phyloP scores from a whole-genome alignment of 257 asterid species.

The Nicotiana paniculata region DNA sequence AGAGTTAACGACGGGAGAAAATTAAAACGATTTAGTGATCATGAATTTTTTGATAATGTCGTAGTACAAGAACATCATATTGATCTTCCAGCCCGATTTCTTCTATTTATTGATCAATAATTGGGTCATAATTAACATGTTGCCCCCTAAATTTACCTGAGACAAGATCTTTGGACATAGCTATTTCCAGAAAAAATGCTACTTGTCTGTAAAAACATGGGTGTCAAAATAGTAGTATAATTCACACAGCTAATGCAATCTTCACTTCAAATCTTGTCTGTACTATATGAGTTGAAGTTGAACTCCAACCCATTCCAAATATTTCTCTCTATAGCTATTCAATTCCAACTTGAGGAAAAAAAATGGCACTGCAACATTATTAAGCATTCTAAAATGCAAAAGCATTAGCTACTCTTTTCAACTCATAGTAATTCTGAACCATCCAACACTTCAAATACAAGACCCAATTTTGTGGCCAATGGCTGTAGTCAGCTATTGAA shows the following conservation, averaged over 20 bases:
- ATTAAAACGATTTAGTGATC: not conserved
- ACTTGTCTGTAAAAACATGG: slow-evolving; percentile 6
- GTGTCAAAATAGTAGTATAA: not conserved
- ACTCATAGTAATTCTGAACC: not conserved
- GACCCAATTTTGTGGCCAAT: not conserved
- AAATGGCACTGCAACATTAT: no score
- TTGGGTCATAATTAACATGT: not conserved
- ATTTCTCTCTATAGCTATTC: no score
- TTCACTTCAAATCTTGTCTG: slow-evolving; percentile 1
- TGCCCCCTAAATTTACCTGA: not conserved
- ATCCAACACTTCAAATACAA: not conserved
- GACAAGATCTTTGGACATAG: not conserved
- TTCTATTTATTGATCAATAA: not conserved
- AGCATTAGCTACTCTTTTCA: not conserved
- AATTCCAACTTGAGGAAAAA: no score
- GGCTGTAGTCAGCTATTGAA: not conserved
- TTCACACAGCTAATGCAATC: slow-evolving; percentile 3
- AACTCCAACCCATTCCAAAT: no score
- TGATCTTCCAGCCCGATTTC: not conserved
- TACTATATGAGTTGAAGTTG: not conserved
- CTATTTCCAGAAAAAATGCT: not conserved
- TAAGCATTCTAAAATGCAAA: not conserved
- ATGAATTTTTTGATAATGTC: not conserved
- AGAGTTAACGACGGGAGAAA: not conserved
- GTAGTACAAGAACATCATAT: not conserved